Percentiles rank a stretch among this genome's conserved stretches.
Conservation (phyloP, 176 grass and related monocot species). For the Zea luxurians region DNA sequence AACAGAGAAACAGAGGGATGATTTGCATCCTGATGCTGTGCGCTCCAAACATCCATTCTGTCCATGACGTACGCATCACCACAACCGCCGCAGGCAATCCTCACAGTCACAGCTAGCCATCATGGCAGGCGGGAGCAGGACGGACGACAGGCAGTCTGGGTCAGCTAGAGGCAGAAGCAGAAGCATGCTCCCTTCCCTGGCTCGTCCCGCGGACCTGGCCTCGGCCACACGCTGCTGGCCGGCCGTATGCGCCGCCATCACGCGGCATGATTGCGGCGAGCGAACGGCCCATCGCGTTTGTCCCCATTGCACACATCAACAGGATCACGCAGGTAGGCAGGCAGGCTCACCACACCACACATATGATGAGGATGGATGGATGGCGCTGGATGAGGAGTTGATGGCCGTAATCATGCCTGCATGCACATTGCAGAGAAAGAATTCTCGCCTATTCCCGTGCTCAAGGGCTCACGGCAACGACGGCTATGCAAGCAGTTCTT, state of each 20-base stretch:
- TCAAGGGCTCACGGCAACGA: too few relatives aligned
- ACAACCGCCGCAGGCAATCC: constrained; percentile 33
- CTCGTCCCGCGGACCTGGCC: too few relatives aligned
- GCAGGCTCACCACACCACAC: background rate
- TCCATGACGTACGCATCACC: background rate
- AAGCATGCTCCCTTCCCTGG: too few relatives aligned
- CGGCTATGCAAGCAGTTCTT: too few relatives aligned
- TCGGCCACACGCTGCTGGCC: background rate
- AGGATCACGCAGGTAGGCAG: constrained; percentile 46
- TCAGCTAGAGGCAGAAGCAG: background rate
- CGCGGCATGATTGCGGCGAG: constrained; percentile 47
- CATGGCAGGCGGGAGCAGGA: background rate
- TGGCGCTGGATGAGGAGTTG: constrained; percentile 41
- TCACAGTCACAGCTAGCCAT: background rate
- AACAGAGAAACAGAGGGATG: background rate
- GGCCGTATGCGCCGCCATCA: constrained; percentile 40
- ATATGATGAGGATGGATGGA: constrained; percentile 15
- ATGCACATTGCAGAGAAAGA: constrained; percentile 9
- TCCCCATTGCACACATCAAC: constrained; percentile 48
- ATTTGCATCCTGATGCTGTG: constrained; percentile 38
- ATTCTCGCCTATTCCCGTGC: background rate
- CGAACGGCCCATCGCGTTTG: constrained; percentile 12
- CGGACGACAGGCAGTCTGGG: background rate
- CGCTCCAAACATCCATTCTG: background rate
- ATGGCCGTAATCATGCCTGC: constrained; percentile 51